phyloP scores from a whole-genome alignment of 139 green algal species.

The Chlorella sp. region DNA sequence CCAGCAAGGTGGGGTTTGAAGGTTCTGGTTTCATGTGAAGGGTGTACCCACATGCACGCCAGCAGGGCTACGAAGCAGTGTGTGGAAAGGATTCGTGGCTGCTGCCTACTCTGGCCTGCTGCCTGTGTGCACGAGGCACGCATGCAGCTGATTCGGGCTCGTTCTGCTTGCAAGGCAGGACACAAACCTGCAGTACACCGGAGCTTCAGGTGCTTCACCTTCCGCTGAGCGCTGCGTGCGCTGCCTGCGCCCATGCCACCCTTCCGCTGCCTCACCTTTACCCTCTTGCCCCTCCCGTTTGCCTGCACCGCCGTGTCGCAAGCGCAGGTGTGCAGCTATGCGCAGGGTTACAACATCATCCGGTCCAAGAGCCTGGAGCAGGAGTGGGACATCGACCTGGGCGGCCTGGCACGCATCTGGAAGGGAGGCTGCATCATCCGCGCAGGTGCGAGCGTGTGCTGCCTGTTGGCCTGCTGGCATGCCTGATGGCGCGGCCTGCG shows the following conservation, averaged over 20 bases:
- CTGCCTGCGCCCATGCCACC: too few relatives aligned
- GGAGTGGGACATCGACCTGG: conserved; percentile 94
- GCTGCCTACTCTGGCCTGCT: background rate
- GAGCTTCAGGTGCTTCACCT: background rate
- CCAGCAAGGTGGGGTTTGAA: conserved; percentile 82
- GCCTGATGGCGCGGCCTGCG: too few relatives aligned
- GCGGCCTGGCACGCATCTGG: conserved; percentile 94
- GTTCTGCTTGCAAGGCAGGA: too few relatives aligned
- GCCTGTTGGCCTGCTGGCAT: background rate
- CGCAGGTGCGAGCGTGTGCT: background rate
- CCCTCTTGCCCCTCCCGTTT: background rate
- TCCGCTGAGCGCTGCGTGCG: too few relatives aligned
- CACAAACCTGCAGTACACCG: background rate
- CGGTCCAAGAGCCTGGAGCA: conserved; percentile 91
- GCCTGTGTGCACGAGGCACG: background rate
- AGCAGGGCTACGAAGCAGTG: too few relatives aligned
- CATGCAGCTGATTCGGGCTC: too few relatives aligned
- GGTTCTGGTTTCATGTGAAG: background rate
- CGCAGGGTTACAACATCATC: conserved; percentile 99
- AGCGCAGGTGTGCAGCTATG: conserved; percentile 86
- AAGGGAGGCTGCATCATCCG: conserved; percentile 99
- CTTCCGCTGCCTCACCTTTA: background rate
- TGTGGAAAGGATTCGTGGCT: background rate
- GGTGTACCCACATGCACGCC: too few relatives aligned
- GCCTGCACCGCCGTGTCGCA: background rate